A percentile compares a stretch with the other conserved stretches of the same genome.
Conservation (phyloP, 1,284 basidiomycete species). For the Amylostereum areolatum region DNA sequence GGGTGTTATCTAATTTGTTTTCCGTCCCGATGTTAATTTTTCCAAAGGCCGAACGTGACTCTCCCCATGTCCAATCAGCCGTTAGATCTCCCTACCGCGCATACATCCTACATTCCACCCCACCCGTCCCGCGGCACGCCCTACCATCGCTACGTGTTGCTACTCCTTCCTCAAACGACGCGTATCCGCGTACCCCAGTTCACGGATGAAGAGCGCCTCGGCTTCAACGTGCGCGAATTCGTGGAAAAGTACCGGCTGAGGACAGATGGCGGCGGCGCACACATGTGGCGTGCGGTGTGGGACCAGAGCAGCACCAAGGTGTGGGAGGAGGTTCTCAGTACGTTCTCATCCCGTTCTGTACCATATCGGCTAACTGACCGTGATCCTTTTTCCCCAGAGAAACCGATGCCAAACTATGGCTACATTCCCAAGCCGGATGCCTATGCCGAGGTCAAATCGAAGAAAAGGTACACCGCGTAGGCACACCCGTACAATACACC, state of each 20-base stretch:
- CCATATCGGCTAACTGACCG: neutral
- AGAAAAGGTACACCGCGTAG: slow-evolving; percentile 52
- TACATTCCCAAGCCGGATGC: slow-evolving; percentile 39
- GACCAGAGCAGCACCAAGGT: slow-evolving; percentile 59
- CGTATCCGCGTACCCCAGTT: slow-evolving; percentile 29
- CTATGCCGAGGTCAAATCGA: slow-evolving; percentile 51
- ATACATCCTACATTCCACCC: slow-evolving; percentile 77
- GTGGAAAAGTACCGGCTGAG: slow-evolving; percentile 47
- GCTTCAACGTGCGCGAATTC: slow-evolving; percentile 67
- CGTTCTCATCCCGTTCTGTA: slow-evolving; percentile 26
- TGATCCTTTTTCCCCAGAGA: slow-evolving; percentile 41
- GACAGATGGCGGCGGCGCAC: slow-evolving; percentile 59
- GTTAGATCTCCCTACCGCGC: slow-evolving; percentile 37
- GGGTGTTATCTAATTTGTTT: slow-evolving; percentile 23
- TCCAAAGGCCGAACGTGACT: slow-evolving; percentile 79
- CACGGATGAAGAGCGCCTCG: slow-evolving; percentile 35
- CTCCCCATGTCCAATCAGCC: slow-evolving; percentile 49
- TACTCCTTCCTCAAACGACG: slow-evolving; percentile 69
- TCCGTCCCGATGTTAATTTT: slow-evolving; percentile 4
- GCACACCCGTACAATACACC: no score
- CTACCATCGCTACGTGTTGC: slow-evolving; percentile 79
- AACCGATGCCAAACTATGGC: slow-evolving; percentile 62
- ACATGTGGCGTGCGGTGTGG: slow-evolving; percentile 86
- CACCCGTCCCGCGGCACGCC: slow-evolving; percentile 82
- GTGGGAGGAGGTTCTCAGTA: slow-evolving; percentile 64